These are phyloP conservation scores for Herpotrichia juniperi DNA, from an alignment of 2,329 filamentous ascomycete species.

Conservation along the genomic window DNA sequence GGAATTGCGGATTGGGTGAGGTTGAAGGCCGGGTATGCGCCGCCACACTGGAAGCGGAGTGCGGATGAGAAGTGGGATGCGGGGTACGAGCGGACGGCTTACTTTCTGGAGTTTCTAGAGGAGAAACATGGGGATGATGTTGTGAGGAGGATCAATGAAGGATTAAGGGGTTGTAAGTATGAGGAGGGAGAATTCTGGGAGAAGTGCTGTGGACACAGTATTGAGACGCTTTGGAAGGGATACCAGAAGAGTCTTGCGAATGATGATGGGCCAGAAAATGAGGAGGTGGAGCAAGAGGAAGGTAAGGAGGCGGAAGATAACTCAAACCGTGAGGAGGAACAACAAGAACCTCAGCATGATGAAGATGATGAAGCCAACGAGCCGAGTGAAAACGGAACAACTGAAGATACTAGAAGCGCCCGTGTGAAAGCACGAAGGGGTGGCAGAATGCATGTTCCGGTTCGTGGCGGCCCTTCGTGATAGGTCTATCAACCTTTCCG, in stretches of 20 bases:
- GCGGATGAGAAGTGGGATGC: constrained; percentile 75
- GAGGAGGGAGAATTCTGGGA: constrained; percentile 71
- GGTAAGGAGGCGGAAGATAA: not conserved
- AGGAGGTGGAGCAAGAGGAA: constrained; percentile 41
- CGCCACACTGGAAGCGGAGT: constrained; percentile 79
- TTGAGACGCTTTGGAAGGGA: constrained; percentile 75
- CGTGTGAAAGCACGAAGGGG: constrained; percentile 7
- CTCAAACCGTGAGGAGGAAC: not conserved
- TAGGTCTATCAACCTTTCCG: constrained; percentile 20
- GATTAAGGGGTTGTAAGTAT: constrained; percentile 68
- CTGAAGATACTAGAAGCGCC: not conserved
- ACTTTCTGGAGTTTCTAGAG: constrained; percentile 89
- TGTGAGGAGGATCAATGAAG: constrained; percentile 67
- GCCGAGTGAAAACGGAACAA: not conserved
- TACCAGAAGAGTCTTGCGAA: constrained; percentile 64
- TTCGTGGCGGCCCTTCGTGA: constrained; percentile 7
- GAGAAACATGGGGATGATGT: constrained; percentile 59
- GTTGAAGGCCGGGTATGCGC: constrained; percentile 71
- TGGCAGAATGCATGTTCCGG: constrained; percentile 8
- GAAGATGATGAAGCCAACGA: not conserved
- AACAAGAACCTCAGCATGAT: not conserved
- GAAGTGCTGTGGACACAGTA: constrained; percentile 67
- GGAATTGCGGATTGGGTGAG: constrained; percentile 94
- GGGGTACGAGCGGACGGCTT: constrained; percentile 90
- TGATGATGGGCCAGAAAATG: constrained; percentile 5